Base-by-base conservation (phyloP, 2,329 filamentous ascomycete species). In the Rhinocladiella mackenziei region DNA sequence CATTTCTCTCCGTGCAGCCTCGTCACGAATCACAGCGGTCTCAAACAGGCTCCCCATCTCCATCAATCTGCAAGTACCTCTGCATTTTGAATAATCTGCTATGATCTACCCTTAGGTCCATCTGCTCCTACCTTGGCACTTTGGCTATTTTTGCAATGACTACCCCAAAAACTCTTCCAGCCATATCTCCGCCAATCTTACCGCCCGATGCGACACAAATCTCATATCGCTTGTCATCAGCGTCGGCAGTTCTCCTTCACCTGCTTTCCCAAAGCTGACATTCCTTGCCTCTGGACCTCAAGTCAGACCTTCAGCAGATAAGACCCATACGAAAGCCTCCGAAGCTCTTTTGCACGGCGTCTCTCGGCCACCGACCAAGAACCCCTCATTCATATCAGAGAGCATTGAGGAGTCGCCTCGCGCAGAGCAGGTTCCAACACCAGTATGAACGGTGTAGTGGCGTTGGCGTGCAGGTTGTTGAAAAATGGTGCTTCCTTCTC, bases 401-500 rank as follows among this genome's bases (percentile, higher is more conserved):
- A 43, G 4, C 45, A 34, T 29, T 39, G 39, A 28, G 45, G 39
- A 2, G 15, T 25, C 2, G 22, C 20, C 8, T 39, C 45, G 7
- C 17, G 33, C 9, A 48, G 22, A 10, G 45, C 26, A 8, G 35
- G 29, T 14, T 39, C 45, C 11, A 48, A 18, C 11, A 48, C 33
- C 30, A 33, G 26, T 39, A 48, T 44, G 30, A 48, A 48, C 2
- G 45, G 45, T 9, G 41, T 30, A 13, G 44, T 37, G 30, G 45
- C 34, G 5, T 38, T 39, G 40, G 44, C 37, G n/a, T 48, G 45
- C 18, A 48, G 39, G n/a, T 17, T 23, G 30, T 48, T 44, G 39
- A n/a, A 48, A 44, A n/a, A 48, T 11, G n/a, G 45, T 26, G 22
- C 18, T 48, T n/a, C 45, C 45, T 5, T 48, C 34, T n/a, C 45